Conservation (phyloP, 495 filamentous ascomycete genomes). For the Penicillium verhagenii region DNA sequence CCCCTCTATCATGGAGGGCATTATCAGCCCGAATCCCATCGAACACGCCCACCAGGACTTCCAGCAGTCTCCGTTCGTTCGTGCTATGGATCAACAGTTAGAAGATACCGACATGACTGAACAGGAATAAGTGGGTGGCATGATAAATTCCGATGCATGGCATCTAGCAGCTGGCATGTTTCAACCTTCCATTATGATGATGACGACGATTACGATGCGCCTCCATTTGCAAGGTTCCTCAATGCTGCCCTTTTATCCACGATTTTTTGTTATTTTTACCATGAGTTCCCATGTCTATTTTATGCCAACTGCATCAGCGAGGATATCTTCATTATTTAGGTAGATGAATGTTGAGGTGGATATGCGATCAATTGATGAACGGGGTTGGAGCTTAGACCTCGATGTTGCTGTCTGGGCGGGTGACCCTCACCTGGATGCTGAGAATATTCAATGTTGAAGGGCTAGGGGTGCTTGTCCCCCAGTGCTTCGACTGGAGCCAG, state of each 20-base stretch:
- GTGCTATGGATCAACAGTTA: background rate
- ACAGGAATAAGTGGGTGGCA: background rate
- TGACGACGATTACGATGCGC: background rate
- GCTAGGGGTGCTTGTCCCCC: no score
- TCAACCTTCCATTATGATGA: no score
- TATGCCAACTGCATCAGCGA: conserved; percentile 22
- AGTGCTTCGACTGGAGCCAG: no score
- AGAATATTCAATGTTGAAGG: no score
- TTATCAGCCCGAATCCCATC: background rate
- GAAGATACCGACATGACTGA: background rate
- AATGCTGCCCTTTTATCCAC: background rate
- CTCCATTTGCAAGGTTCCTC: no score
- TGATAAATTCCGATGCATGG: background rate
- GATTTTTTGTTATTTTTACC: conserved; percentile 1
- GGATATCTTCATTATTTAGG: conserved; percentile 16
- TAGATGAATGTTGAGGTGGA: no score
- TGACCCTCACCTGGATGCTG: no score
- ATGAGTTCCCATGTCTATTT: conserved; percentile 7
- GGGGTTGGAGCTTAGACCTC: background rate
- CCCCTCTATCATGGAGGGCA: conserved; percentile 10
- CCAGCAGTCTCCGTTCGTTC: background rate
- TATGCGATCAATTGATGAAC: no score
- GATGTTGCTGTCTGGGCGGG: background rate
- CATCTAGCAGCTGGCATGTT: background rate
- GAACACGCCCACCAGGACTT: background rate